Percentiles rank a stretch among this genome's conserved stretches.
Conservation (phyloP, 73 alveolate genomes). For the Paramecium sonneborni region DNA sequence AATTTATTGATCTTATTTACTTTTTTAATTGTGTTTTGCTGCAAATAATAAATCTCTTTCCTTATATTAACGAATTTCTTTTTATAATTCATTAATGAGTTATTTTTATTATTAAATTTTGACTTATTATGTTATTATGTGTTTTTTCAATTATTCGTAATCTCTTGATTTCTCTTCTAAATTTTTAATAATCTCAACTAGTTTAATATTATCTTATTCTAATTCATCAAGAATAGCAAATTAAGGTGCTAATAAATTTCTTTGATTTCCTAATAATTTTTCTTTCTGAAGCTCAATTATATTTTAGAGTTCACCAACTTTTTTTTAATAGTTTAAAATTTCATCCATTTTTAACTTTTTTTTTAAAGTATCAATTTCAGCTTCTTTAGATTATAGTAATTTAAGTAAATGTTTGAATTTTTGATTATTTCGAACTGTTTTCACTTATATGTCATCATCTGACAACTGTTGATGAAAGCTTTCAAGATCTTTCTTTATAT, state of each 20-base stretch:
- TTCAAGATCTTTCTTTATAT: conserved; percentile 21
- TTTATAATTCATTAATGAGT: neutral
- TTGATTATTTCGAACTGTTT: neutral
- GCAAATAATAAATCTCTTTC: conserved; percentile 14
- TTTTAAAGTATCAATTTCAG: neutral
- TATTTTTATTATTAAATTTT: neutral
- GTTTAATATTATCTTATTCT: neutral
- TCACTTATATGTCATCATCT: neutral
- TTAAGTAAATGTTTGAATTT: neutral
- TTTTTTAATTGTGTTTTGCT: neutral
- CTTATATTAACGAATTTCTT: neutral
- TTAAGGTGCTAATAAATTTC: neutral
- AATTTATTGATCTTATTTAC: conserved; percentile 12
- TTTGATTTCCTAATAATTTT: neutral
- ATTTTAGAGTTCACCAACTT: neutral
- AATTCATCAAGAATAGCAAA: neutral
- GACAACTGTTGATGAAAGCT: conserved; percentile 7
- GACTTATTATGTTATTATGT: neutral
- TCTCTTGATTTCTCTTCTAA: neutral
- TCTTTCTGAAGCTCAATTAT: neutral
- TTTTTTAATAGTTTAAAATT: neutral
- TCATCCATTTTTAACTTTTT: neutral
- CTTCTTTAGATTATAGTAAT: neutral
- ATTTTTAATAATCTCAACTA: neutral
- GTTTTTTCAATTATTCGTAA: neutral